Percentiles rank a stretch among this genome's conserved stretches.
phyloP scores from a whole-genome alignment of 768 basidiomycete genomes.

The Pisolithus tinctorius region DNA sequence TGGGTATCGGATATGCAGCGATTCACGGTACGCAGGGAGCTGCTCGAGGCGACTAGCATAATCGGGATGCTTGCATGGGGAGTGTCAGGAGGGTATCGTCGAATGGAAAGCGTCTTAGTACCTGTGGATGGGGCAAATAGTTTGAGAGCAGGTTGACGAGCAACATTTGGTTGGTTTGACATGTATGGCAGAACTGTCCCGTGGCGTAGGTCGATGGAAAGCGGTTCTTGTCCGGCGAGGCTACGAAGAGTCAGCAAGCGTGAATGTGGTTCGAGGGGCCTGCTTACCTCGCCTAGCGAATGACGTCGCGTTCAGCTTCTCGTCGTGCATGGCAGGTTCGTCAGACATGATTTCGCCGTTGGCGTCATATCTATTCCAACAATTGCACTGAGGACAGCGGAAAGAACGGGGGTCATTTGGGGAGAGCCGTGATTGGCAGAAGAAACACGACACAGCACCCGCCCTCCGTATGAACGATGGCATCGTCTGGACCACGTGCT shows the following conservation, averaged over 20 bases:
- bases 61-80: slow-evolving; percentile 55
- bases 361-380: slow-evolving; percentile 69
- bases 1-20: slow-evolving; percentile 77
- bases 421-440: slow-evolving; percentile 49
- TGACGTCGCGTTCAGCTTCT: slow-evolving; percentile 58
- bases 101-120: slow-evolving; percentile 23
- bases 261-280: background rate
- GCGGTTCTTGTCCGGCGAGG: slow-evolving; percentile 62
- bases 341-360: slow-evolving; percentile 76
- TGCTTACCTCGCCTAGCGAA: slow-evolving; percentile 67
- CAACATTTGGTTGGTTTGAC: slow-evolving; percentile 90
- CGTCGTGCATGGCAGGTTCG: slow-evolving; percentile 84
- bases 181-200: slow-evolving; percentile 76
- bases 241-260: slow-evolving; percentile 28
- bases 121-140: slow-evolving; percentile 76
- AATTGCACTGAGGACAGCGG: slow-evolving; percentile 59
- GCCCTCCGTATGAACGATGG: slow-evolving; percentile 45
- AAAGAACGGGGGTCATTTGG: slow-evolving; percentile 51
- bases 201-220: slow-evolving; percentile 53
- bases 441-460: slow-evolving; percentile 55
- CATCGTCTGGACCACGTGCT: slow-evolving; percentile 8
- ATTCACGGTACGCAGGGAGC: slow-evolving; percentile 66
- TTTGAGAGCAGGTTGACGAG: slow-evolving; percentile 82
- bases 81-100: background rate
- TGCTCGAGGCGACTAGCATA: slow-evolving; percentile 56